These are phyloP conservation scores for Trichopus zeylanicus DNA, from an alignment of 116 monocot species.

Conservation along the genomic window DNA sequence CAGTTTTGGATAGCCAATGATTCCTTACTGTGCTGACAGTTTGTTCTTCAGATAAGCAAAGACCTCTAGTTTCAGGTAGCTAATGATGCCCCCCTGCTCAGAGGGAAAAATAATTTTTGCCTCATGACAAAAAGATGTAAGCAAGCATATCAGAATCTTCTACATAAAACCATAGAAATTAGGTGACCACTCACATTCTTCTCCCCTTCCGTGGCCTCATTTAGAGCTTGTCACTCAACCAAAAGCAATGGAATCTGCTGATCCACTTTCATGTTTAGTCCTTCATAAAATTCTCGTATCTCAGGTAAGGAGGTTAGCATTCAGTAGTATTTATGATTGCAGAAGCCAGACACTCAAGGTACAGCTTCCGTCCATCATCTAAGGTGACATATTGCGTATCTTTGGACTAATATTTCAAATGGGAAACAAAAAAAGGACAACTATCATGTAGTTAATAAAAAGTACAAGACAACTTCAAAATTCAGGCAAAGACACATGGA, in stretches of 20 bases:
- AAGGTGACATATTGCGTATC: slow-evolving; percentile 62
- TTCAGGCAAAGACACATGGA: background rate
- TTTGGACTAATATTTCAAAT: slow-evolving; percentile 38
- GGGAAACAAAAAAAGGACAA: background rate
- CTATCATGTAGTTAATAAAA: background rate
- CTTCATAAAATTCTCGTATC: slow-evolving; percentile 86
- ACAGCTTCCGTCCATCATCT: slow-evolving; percentile 86
- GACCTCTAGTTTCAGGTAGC: slow-evolving; percentile 84
- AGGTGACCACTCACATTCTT: slow-evolving; percentile 76
- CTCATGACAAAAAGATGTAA: background rate
- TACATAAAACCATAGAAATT: too few species aligned
- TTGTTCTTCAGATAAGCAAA: slow-evolving; percentile 78
- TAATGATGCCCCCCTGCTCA: slow-evolving; percentile 61
- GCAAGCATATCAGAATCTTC: background rate
- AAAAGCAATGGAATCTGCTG: slow-evolving; percentile 85
- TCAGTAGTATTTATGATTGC: slow-evolving; percentile 79
- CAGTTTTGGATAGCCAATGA: background rate
- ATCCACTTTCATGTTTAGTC: slow-evolving; percentile 86
- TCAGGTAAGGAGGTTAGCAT: slow-evolving; percentile 84
- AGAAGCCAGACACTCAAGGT: slow-evolving; percentile 81
- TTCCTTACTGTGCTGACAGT: slow-evolving; percentile 65
- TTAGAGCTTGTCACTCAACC: slow-evolving; percentile 86
- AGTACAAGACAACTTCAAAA: background rate
- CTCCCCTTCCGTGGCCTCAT: slow-evolving; percentile 90
- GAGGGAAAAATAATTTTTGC: background rate